A percentile compares a stretch with the other conserved stretches of the same genome.
Evolutionary conservation across 1,139 yeast genomes (phyloP).

Genomic region (Suhomyces ambrosiae): DNA sequence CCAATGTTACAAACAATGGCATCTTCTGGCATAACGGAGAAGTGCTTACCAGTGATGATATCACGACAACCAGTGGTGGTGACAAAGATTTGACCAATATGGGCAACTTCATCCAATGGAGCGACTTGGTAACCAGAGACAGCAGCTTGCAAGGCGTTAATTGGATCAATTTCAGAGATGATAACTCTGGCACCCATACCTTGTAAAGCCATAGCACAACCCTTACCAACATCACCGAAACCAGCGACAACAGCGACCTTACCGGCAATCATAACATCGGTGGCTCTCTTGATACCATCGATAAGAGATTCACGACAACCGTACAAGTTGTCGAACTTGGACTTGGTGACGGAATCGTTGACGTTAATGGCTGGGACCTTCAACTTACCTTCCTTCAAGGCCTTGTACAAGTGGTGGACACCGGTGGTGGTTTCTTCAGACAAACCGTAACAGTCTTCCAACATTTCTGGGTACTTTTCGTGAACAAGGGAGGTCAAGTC

Average conservation of each 20-base stretch:
- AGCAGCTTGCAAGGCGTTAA: conserved; percentile 99
- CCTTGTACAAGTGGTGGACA: conserved; percentile 98
- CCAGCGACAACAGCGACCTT: conserved; percentile 99
- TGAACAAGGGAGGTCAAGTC: conserved; percentile 97
- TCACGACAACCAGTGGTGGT: conserved; percentile 99
- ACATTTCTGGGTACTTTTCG: conserved; percentile 98
- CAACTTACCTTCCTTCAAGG: conserved; percentile 85
- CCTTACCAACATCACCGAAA: conserved; percentile 99
- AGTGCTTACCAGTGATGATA: conserved; percentile 89
- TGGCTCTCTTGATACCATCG: conserved; percentile 99
- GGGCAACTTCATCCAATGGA: conserved; percentile 93
- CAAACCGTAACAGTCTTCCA: conserved; percentile 91
- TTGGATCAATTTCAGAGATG: conserved; percentile 97
- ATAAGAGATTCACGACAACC: conserved; percentile 99
- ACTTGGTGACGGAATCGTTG: conserved; percentile 98
- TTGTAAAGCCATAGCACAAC: conserved; percentile 99
- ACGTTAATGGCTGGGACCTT: conserved; percentile 99
- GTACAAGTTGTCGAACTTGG: conserved; percentile 98
- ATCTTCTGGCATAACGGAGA: conserved; percentile 94
- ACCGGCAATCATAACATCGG: conserved; percentile 99
- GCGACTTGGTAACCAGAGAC: conserved; percentile 98
- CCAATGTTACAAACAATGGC: conserved; percentile 99
- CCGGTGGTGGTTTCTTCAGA: conserved; percentile 99
- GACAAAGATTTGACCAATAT: conserved; percentile 95
- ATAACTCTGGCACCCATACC: conserved; percentile 99